Conservation (phyloP, 805 yeast genomes). For the Candida chauliodis region DNA sequence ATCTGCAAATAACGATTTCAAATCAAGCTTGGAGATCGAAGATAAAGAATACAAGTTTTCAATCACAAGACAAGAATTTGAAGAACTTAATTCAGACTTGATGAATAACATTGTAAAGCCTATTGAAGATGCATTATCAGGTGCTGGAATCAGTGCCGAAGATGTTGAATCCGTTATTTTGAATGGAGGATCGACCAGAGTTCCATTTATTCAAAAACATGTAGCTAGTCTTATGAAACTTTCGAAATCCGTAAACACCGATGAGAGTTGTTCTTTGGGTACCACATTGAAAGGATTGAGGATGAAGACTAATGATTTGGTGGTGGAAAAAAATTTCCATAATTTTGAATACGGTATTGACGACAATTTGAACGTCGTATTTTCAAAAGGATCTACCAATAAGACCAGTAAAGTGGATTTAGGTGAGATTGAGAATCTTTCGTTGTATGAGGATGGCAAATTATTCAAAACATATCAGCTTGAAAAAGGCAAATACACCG, state of each 20-base stretch:
- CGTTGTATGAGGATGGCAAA: constrained; percentile 37
- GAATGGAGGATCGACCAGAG: constrained; percentile 88
- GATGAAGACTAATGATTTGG: constrained; percentile 59
- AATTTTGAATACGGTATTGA: constrained; percentile 41
- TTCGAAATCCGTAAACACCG: constrained; percentile 88
- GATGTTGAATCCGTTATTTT: constrained; percentile 66
- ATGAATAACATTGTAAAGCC: constrained; percentile 51
- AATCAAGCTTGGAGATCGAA: constrained; percentile 71
- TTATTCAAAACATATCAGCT: constrained; percentile 26
- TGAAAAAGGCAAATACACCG: constrained; percentile 16
- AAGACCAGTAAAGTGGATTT: constrained; percentile 32
- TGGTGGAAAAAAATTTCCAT: constrained; percentile 53
- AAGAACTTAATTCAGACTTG: constrained; percentile 47
- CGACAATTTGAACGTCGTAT: constrained; percentile 29
- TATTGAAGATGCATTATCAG: constrained; percentile 46
- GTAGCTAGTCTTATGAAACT: constrained; percentile 49
- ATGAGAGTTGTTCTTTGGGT: constrained; percentile 91
- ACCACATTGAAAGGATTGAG: constrained; percentile 77
- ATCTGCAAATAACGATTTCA: constrained; percentile 82
- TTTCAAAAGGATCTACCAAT: constrained; percentile 46
- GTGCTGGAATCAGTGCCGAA: constrained; percentile 18
- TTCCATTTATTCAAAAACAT: constrained; percentile 77
- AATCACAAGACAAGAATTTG: constrained; percentile 81
- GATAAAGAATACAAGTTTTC: constrained; percentile 70
- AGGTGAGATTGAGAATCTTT: constrained; percentile 26